Percentiles rank a stretch among this genome's conserved stretches.
phyloP scores from a whole-genome alignment of 2,329 filamentous ascomycete species.

The Fusarium neocosmosporiellum region DNA sequence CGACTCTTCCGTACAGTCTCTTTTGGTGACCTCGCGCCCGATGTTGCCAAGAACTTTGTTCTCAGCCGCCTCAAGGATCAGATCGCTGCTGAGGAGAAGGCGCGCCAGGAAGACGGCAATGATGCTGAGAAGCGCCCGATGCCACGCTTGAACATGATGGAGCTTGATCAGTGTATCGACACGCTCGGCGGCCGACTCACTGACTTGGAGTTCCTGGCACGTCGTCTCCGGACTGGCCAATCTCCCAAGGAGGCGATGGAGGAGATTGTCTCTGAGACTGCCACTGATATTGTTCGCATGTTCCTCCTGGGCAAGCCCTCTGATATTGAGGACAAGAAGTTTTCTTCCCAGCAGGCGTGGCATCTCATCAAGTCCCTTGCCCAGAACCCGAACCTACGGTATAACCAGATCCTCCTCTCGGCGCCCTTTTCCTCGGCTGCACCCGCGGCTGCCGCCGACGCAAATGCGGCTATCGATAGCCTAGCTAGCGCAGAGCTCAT shows the following conservation, averaged over 20 bases:
- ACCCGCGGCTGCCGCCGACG: constrained; percentile 59
- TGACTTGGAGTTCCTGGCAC: constrained; percentile 93
- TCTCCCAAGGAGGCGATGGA: constrained; percentile 82
- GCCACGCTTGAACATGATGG: constrained; percentile 63
- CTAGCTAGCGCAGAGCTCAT: constrained; percentile 91
- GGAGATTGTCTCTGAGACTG: constrained; percentile 90
- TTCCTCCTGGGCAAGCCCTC: constrained; percentile 77
- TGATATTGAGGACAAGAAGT: constrained; percentile 66
- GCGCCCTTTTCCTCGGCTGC: constrained; percentile 72
- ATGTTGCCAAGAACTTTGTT: constrained; percentile 92
- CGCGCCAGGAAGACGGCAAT: constrained; percentile 38
- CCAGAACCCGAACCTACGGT: constrained; percentile 74
- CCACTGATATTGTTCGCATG: constrained; percentile 92
- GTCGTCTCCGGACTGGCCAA: constrained; percentile 88
- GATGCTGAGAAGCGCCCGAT: constrained; percentile 37
- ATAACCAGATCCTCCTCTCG: constrained; percentile 85
- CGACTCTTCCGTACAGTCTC: constrained; percentile 89
- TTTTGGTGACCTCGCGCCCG: constrained; percentile 85
- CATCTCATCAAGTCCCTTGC: constrained; percentile 84
- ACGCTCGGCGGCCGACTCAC: constrained; percentile 91
- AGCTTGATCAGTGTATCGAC: constrained; percentile 84
- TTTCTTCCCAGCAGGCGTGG: constrained; percentile 92
- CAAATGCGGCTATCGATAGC: constrained; percentile 80
- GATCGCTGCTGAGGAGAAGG: constrained; percentile 44
- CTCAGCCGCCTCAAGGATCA: constrained; percentile 76